phyloP scores from a whole-genome alignment of 2,329 filamentous ascomycete species.

The Trichocomaceae sp. region DNA sequence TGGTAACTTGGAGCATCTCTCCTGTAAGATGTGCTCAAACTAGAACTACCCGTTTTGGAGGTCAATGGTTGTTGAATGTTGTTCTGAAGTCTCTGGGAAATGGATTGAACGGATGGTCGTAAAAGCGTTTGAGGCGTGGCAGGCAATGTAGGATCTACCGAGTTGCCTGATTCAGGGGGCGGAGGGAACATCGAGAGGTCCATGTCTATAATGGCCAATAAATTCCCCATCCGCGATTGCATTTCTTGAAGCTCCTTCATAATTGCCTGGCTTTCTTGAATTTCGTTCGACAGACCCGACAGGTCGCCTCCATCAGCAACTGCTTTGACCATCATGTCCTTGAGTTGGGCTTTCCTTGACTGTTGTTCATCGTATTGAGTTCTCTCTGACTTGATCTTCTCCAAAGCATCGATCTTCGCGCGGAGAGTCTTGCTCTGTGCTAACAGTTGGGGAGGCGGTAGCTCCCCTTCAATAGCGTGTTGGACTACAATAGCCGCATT shows the following conservation, averaged over 20 bases:
- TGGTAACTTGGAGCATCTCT: neutral
- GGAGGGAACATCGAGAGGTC: slow-evolving; percentile 16
- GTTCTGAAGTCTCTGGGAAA: slow-evolving; percentile 2
- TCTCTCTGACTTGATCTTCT: slow-evolving; percentile 26
- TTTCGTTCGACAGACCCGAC: slow-evolving; percentile 25
- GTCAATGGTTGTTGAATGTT: neutral
- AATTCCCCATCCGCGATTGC: slow-evolving; percentile 27
- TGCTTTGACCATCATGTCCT: slow-evolving; percentile 29
- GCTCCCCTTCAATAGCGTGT: slow-evolving; percentile 29
- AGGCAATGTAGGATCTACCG: slow-evolving; percentile 7
- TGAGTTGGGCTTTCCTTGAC: slow-evolving; percentile 29
- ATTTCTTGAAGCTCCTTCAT: slow-evolving; percentile 29
- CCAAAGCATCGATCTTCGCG: slow-evolving; percentile 33
- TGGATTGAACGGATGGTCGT: neutral
- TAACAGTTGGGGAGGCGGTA: slow-evolving; percentile 28
- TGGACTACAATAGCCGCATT: slow-evolving; percentile 35
- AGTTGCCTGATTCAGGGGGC: neutral
- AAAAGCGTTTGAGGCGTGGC: slow-evolving; percentile 16
- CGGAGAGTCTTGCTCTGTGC: slow-evolving; percentile 31
- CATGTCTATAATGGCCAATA: slow-evolving; percentile 28
- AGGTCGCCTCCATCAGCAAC: slow-evolving; percentile 30
- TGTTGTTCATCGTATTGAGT: slow-evolving; percentile 22
- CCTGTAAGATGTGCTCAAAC: neutral
- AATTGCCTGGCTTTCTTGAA: slow-evolving; percentile 29
- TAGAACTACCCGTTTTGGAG: neutral